Conservation (phyloP, 306 rosid genomes). For the Calophaca sinica region DNA sequence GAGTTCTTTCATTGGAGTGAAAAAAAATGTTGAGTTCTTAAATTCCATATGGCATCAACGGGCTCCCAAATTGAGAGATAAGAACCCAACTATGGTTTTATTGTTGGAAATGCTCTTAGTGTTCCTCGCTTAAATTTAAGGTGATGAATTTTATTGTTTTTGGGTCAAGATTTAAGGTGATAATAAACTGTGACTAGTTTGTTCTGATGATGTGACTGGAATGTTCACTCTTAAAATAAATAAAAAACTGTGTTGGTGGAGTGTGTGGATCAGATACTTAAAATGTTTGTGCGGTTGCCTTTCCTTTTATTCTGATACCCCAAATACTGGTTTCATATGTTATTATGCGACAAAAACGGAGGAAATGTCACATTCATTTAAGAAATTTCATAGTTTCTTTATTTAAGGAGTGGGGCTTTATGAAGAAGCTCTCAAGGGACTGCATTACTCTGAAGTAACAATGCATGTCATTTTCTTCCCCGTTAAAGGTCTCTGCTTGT, state of each 20-base stretch:
- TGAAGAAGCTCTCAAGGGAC: slow-evolving; percentile 43
- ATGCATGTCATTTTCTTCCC: slow-evolving; percentile 51
- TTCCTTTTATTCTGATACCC: slow-evolving; percentile 32
- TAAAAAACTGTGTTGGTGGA: background rate
- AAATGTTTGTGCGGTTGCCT: slow-evolving; percentile 19
- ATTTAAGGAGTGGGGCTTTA: slow-evolving; percentile 39
- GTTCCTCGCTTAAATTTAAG: slow-evolving; percentile 19
- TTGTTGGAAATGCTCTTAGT: background rate
- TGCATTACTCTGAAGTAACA: slow-evolving; percentile 12
- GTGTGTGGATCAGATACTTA: slow-evolving; percentile 37
- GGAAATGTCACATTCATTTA: slow-evolving; percentile 20
- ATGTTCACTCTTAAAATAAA: no score
- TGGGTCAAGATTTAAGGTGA: background rate
- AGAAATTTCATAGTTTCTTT: background rate
- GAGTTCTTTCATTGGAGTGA: no score
- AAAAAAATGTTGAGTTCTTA: no score
- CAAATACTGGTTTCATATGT: background rate
- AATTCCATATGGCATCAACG: no score
- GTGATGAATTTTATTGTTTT: background rate
- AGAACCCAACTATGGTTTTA: no score
- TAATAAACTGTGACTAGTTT: background rate
- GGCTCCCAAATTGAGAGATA: no score
- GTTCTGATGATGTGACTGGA: no score
- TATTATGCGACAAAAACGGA: slow-evolving; percentile 7
- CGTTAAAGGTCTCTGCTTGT: slow-evolving; percentile 53